Conservation (phyloP, 1,284 basidiomycete species). For the Phaffia rhodozyma region DNA sequence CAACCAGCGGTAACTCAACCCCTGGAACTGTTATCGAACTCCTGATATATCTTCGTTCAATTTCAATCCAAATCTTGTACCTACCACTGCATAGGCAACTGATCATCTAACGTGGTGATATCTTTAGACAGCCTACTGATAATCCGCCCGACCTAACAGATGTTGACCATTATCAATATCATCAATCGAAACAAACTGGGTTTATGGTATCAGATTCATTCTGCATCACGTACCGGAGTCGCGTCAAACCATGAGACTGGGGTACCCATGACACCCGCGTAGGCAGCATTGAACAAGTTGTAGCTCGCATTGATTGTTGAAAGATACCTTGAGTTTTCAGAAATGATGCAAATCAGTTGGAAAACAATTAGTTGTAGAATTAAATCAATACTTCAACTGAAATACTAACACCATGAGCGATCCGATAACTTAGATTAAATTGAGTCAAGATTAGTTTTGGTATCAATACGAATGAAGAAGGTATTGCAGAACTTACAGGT, state of each 20-base stretch:
- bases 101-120: conserved; percentile 27
- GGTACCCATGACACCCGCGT: conserved; percentile 24
- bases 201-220: background rate
- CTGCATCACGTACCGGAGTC: conserved; percentile 20
- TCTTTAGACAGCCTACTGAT: conserved; percentile 48
- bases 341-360: conserved; percentile 23
- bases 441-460: background rate
- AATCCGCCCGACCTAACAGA: conserved; percentile 43
- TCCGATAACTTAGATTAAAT: background rate
- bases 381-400: background rate
- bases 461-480: too few relatives aligned
- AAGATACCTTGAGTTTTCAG: conserved; percentile 13
- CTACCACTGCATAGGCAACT: conserved; percentile 29
- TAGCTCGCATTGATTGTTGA: conserved; percentile 25
- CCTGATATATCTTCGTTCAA: too few relatives aligned
- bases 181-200: background rate
- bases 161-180: conserved; percentile 17
- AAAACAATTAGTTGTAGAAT: background rate
- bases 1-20: too few relatives aligned
- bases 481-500: background rate
- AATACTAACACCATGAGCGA: background rate
- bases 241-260: conserved; percentile 25
- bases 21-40: too few relatives aligned
- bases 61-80: too few relatives aligned
- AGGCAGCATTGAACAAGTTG: conserved; percentile 24